Evolutionary conservation across 495 filamentous ascomycete species (phyloP).

Genomic region (Penicillium bovifimosum): DNA sequence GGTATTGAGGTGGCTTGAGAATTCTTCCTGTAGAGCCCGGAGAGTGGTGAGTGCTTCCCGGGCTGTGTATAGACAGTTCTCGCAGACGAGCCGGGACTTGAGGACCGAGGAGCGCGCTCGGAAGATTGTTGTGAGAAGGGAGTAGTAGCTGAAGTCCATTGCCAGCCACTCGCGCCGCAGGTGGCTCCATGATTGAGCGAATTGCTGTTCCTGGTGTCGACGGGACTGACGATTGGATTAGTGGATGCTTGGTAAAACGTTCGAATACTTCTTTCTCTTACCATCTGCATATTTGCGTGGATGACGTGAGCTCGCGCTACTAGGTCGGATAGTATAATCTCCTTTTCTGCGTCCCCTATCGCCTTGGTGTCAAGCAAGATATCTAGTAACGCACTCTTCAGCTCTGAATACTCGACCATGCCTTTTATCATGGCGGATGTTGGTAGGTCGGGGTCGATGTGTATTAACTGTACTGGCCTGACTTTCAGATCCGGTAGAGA

Average conservation of each 20-base stretch:
- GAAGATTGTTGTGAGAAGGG: slow-evolving; percentile 22
- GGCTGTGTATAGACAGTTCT: slow-evolving; percentile 26
- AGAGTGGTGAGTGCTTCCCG: slow-evolving; percentile 23
- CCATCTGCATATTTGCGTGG: slow-evolving; percentile 17
- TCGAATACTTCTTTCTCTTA: slow-evolving; percentile 1
- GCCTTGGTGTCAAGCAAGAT: slow-evolving; percentile 19
- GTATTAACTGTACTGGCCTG: slow-evolving; percentile 18
- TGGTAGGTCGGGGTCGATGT: slow-evolving; percentile 20
- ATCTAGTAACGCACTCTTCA: slow-evolving; percentile 17
- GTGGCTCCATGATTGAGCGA: slow-evolving; percentile 12
- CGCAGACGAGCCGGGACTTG: slow-evolving; percentile 22
- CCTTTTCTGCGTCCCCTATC: slow-evolving; percentile 18
- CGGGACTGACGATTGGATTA: slow-evolving; percentile 9
- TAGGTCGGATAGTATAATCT: slow-evolving; percentile 20
- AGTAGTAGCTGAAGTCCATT: slow-evolving; percentile 30
- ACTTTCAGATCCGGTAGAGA: slow-evolving; percentile 29
- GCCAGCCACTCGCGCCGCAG: slow-evolving; percentile 26
- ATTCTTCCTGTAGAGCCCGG: slow-evolving; percentile 19
- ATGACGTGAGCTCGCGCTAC: slow-evolving; percentile 16
- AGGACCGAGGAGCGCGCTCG: slow-evolving; percentile 20
- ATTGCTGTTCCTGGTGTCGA: slow-evolving; percentile 16
- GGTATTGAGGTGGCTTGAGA: slow-evolving; percentile 12
- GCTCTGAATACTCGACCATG: slow-evolving; percentile 21
- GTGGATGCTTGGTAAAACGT: not conserved
- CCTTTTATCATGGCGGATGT: slow-evolving; percentile 20